Percentiles rank a stretch among this genome's conserved stretches.
These are phyloP conservation scores for Colletotrichum spaethianum DNA, from an alignment of 2,329 filamentous ascomycete species.

Conservation along the genomic window DNA sequence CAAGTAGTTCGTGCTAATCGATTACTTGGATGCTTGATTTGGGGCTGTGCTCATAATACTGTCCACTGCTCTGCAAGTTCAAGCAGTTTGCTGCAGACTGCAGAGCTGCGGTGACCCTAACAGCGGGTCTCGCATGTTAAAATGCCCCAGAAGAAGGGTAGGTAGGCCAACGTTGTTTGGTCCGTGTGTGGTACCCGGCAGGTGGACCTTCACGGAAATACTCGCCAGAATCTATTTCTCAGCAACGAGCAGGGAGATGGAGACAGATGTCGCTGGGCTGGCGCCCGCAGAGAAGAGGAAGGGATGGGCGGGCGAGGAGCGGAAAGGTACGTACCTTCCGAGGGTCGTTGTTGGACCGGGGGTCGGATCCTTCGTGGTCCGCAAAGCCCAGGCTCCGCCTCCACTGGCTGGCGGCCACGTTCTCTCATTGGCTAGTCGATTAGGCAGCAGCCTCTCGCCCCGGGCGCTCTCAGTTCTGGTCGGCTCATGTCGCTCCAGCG, in stretches of 20 bases:
- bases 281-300: background rate
- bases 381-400: constrained; percentile 46
- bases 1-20: constrained; percentile 20
- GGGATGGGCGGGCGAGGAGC: background rate
- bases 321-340: background rate
- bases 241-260: constrained; percentile 1
- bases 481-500: constrained; percentile 27
- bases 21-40: constrained; percentile 19
- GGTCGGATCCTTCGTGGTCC: constrained; percentile 33
- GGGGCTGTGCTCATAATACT: constrained; percentile 30
- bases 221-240: constrained; percentile 5
- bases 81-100: background rate
- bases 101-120: constrained; percentile 28
- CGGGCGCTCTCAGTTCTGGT: constrained; percentile 43
- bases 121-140: constrained; percentile 16
- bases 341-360: constrained; percentile 17
- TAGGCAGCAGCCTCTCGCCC: constrained; percentile 52
- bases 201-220: background rate
- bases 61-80: constrained; percentile 29
- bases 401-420: constrained; percentile 44
- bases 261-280: constrained; percentile 7
- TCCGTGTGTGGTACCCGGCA: background rate
- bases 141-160: background rate
- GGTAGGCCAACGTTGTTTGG: background rate
- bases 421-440: constrained; percentile 42